Evolutionary conservation across 768 basidiomycete species (phyloP).

Genomic region (Vishniacozyma victoriae): DNA sequence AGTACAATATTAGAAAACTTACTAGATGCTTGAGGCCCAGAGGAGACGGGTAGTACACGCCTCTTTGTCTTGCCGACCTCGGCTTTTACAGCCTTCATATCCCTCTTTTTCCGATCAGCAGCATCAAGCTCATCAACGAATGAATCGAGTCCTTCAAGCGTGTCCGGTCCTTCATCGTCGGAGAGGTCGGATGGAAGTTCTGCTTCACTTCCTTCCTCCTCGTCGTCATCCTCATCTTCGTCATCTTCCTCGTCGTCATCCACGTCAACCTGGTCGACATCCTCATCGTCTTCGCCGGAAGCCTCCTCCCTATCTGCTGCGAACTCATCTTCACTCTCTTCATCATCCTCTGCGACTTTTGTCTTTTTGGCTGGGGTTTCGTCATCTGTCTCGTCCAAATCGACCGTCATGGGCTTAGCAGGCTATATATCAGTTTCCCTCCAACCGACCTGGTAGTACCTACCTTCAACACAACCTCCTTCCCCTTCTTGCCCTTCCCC

Average conservation of each 20-base stretch:
- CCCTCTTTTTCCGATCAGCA: slow-evolving; percentile 64
- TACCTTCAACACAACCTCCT: slow-evolving; percentile 38
- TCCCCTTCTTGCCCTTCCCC: slow-evolving; percentile 31
- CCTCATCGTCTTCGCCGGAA: slow-evolving; percentile 11
- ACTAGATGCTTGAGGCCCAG: slow-evolving; percentile 53
- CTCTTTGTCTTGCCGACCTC: slow-evolving; percentile 52
- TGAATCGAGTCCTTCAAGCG: slow-evolving; percentile 62
- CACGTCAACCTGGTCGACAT: too few species aligned
- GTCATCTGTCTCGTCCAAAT: slow-evolving; percentile 53
- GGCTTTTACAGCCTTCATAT: slow-evolving; percentile 45
- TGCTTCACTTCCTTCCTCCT: slow-evolving; percentile 19
- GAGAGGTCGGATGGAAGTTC: slow-evolving; percentile 35
- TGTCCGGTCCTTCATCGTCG: slow-evolving; percentile 36
- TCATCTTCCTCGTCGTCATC: slow-evolving; percentile 9
- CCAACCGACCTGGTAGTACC: slow-evolving; percentile 1
- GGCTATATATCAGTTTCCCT: slow-evolving; percentile 10
- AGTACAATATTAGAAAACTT: slow-evolving; percentile 6
- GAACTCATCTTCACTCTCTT: slow-evolving; percentile 16
- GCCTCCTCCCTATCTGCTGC: slow-evolving; percentile 16
- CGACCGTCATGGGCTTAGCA: slow-evolving; percentile 33
- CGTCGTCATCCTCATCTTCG: slow-evolving; percentile 14
- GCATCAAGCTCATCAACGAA: slow-evolving; percentile 67
- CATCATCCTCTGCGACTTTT: slow-evolving; percentile 20
- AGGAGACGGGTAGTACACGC: slow-evolving; percentile 64
- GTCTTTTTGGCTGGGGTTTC: slow-evolving; percentile 47